Conservation (phyloP, 768 basidiomycete genomes). For the Mycena vulgaris region DNA sequence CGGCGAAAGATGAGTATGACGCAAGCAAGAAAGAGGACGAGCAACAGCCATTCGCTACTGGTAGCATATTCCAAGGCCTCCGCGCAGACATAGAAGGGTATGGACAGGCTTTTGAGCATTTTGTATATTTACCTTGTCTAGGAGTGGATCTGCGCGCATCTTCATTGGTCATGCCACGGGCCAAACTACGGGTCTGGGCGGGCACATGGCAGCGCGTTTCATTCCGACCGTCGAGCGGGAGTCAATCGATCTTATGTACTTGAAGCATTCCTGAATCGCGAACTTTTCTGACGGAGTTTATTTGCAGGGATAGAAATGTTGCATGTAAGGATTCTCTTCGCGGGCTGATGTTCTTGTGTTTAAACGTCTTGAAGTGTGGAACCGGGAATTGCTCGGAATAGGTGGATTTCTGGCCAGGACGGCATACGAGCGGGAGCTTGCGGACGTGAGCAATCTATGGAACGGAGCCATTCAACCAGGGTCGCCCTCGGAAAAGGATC, state of each 20-base stretch:
- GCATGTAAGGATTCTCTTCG: conserved; percentile 63
- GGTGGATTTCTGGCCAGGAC: conserved; percentile 83
- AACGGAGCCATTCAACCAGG: conserved; percentile 57
- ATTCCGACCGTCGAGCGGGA: conserved; percentile 98
- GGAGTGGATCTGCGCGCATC: conserved; percentile 79
- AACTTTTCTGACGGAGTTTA: conserved; percentile 7
- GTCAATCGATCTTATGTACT: conserved; percentile 89
- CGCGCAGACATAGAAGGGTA: conserved; percentile 90
- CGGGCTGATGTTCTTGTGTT: conserved; percentile 19
- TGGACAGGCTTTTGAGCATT: conserved; percentile 36
- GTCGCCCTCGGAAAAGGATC: conserved; percentile 49
- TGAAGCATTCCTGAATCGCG: conserved; percentile 14
- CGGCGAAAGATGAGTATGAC: conserved; percentile 87
- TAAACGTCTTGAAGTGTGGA: conserved; percentile 75
- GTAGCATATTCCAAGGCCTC: conserved; percentile 90
- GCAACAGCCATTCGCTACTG: conserved; percentile 69
- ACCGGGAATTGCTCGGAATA: conserved; percentile 87
- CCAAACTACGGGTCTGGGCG: conserved; percentile 89
- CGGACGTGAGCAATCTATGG: conserved; percentile 74
- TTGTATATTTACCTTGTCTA: conserved; percentile 44
- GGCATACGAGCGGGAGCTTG: conserved; percentile 89
- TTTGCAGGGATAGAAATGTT: conserved; percentile 82
- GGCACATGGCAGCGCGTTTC: conserved; percentile 82
- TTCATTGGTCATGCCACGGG: conserved; percentile 94
- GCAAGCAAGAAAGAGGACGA: conserved; percentile 79